Conservation (phyloP, 306 rosid species). For the Medicago truncatula region MtrunA17r5.0-ANR NC_053044.1:27500501-27501000, state of each 20-base stretch:
- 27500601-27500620: conserved; percentile 35
- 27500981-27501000: neutral
- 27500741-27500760: too few species aligned
- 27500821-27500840: conserved; percentile 59
- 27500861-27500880: conserved; percentile 46
- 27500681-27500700: neutral
- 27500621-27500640: neutral
- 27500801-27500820: conserved; percentile 64
- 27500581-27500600: conserved; percentile 38
- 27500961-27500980: conserved; percentile 8
- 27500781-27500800: conserved; percentile 48
- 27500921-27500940: conserved; percentile 5
- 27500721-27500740: too few species aligned
- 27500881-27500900: conserved; percentile 49
- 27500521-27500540: conserved; percentile 32
- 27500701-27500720: too few species aligned
- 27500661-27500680: neutral
- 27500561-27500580: conserved; percentile 32
- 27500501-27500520: conserved; percentile 1
- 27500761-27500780: neutral
- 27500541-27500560: conserved; percentile 32
- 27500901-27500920: conserved; percentile 53
- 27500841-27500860: conserved; percentile 48
- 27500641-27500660: too few species aligned
- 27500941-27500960: neutral